Base-by-base conservation (phyloP, 768 basidiomycete species). In the Trametes meyenii region DNA sequence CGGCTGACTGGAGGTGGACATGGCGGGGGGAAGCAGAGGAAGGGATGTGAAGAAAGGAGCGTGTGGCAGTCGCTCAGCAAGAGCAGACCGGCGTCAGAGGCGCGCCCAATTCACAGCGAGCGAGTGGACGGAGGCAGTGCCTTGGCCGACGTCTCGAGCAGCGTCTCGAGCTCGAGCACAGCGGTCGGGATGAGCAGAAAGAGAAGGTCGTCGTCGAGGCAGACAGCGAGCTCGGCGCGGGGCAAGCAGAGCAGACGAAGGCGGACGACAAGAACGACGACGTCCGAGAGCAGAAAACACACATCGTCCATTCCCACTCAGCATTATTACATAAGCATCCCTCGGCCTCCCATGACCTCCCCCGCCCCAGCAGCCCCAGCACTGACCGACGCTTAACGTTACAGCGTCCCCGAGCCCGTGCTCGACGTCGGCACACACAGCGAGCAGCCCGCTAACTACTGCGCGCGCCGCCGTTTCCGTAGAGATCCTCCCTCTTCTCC, bases 401-500 rank as follows among this genome's bases (percentile, higher is more conserved):
- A 17, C 55, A 23, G 19, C 46, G 12, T 12, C 42, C 42, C 46
- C 36, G 17, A 58, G 39, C 39, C 12, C 39, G 39, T 12, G 5
- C 39, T 12, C 36, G 39, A 14, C 48, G 38, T 14, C 36, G 48
- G 5, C 24, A 26, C 4, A 26, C 13, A 14, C 49, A 38, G 21
- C 49, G 29, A 33, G 29, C 29, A 33, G 29, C 29, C 48, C 12
- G 29, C 1, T 24, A 3, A 54, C 46, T 8, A 26, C 55, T 54
- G 44, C 51, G 57, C 40, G 46, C 65, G 67, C 38, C 52, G 63
- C 60, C 66, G 55, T 45, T 71, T 71, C 50, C 50, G 53, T 8
- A 55, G 60, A 51, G 44, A 63, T 58, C 66, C 58, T 24, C 49
- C 44, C 8, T 50, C 66, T 29, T 61, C 74, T 36, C 68, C 66